phyloP scores from a whole-genome alignment of 768 basidiomycete genomes.

The Cantharellus anzutake region DNA sequence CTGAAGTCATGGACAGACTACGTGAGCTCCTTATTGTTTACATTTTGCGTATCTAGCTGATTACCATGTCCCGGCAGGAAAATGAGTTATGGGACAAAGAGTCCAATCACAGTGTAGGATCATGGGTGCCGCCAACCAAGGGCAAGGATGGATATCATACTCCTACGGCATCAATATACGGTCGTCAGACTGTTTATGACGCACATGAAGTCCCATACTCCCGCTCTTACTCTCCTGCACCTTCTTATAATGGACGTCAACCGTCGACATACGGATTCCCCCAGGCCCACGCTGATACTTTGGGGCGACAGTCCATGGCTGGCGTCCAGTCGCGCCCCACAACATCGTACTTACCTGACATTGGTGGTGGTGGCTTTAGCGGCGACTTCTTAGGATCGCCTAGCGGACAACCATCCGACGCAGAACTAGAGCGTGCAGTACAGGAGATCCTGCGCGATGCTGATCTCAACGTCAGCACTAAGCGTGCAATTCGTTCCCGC shows the following conservation, averaged over 20 bases:
- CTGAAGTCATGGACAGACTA: conserved; percentile 96
- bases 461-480: conserved; percentile 80
- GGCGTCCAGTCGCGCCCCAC: conserved; percentile 40
- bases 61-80: conserved; percentile 29
- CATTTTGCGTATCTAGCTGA: background rate
- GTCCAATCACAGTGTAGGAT: conserved; percentile 86
- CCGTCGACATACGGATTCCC: conserved; percentile 17
- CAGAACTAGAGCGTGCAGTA: conserved; percentile 56
- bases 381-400: conserved; percentile 4
- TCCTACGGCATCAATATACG: conserved; percentile 62
- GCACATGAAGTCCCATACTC: conserved; percentile 22
- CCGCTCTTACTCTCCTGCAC: conserved; percentile 49
- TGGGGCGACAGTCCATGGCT: conserved; percentile 4
- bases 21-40: conserved; percentile 25
- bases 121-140: conserved; percentile 70
- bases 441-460: conserved; percentile 54
- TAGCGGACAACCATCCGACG: conserved; percentile 32
- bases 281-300: conserved; percentile 24
- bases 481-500: conserved; percentile 70
- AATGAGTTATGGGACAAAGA: conserved; percentile 98
- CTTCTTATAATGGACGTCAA: conserved; percentile 43
- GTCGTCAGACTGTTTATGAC: conserved; percentile 76
- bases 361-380: conserved; percentile 16
- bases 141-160: conserved; percentile 50
- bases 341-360: conserved; percentile 54